phyloP scores from a whole-genome alignment of 768 basidiomycete species.

The Trametes elegans region DNA sequence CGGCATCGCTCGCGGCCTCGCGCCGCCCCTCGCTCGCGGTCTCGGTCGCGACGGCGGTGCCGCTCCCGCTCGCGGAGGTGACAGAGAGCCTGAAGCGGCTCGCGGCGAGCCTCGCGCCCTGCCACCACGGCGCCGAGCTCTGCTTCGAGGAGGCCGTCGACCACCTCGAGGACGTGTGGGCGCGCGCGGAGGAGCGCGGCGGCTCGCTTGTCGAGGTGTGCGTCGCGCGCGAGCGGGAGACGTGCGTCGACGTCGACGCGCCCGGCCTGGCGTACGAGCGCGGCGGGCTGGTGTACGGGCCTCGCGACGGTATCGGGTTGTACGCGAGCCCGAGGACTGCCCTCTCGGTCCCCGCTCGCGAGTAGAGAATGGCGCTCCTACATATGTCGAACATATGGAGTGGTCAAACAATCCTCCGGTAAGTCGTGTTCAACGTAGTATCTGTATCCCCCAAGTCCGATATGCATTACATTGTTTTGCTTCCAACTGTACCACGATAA shows the following conservation, averaged over 20 bases:
- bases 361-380: neutral
- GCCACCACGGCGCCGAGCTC: neutral
- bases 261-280: neutral
- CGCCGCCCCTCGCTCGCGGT: constrained; percentile 9
- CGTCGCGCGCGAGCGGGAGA: constrained; percentile 4
- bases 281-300: no score
- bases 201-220: constrained; percentile 13
- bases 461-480: no score
- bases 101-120: neutral
- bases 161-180: constrained; percentile 12
- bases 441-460: no score
- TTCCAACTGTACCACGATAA: no score
- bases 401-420: no score
- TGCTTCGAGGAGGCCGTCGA: constrained; percentile 19
- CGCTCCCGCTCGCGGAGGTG: constrained; percentile 6
- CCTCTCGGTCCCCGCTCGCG: neutral
- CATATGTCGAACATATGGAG: no score
- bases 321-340: neutral
- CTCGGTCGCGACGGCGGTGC: neutral
- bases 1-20: neutral
- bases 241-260: neutral
- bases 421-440: no score
- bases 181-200: constrained; percentile 9
- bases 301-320: neutral
- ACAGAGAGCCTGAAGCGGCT: constrained; percentile 11